Conservation (phyloP, 164 flowering plant genomes). For the Piper longum region DNA sequence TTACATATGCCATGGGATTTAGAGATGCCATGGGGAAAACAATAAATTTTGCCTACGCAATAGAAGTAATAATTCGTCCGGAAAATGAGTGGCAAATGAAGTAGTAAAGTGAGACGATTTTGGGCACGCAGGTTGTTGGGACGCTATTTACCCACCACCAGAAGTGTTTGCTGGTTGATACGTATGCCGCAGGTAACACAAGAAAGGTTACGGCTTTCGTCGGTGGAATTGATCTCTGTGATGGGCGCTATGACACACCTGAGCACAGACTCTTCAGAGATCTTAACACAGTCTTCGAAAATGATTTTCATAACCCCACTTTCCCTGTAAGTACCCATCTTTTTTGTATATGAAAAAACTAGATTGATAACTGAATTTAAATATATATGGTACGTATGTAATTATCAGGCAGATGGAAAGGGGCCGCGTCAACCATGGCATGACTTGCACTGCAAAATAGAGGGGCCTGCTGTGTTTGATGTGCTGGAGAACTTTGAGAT, state of each 20-base stretch:
- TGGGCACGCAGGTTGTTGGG: constrained; percentile 56
- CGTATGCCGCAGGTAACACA: constrained; percentile 51
- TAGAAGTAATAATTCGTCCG: background rate
- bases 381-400: background rate
- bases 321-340: constrained; percentile 33
- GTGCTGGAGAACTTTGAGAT: constrained; percentile 60
- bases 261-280: constrained; percentile 58
- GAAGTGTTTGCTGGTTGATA: constrained; percentile 68
- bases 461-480: constrained; percentile 84
- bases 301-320: constrained; percentile 70
- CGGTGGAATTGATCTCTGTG: constrained; percentile 79
- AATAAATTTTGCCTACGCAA: no score
- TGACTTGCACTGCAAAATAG: constrained; percentile 68
- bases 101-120: background rate
- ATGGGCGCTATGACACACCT: constrained; percentile 83
- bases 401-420: constrained; percentile 19
- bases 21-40: no score
- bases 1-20: background rate
- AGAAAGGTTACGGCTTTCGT: constrained; percentile 62
- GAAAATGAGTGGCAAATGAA: background rate
- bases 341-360: background rate
- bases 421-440: constrained; percentile 89
- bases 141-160: constrained; percentile 79
- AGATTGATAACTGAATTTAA: background rate
- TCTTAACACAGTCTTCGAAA: constrained; percentile 45